Evolutionary conservation across 2,329 filamentous ascomycete genomes (phyloP).

Genomic region (Sporothrix mexicana): DNA sequence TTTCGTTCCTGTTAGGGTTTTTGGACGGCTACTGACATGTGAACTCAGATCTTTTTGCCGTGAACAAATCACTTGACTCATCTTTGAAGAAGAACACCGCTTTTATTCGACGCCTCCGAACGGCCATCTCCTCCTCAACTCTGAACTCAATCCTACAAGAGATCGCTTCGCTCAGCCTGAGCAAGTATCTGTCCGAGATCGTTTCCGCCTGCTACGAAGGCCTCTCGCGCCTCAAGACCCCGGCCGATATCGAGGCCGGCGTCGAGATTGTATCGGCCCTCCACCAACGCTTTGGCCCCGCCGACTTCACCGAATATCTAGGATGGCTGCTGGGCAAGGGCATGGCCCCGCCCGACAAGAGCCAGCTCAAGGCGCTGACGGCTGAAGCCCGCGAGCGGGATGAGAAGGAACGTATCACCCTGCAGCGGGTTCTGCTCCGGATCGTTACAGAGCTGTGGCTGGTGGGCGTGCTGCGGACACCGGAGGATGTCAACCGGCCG

Average conservation of each 20-base stretch:
- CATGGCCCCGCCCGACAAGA: slow-evolving; percentile 87
- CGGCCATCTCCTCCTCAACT: slow-evolving; percentile 80
- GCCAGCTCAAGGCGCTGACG: slow-evolving; percentile 75
- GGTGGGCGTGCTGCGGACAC: slow-evolving; percentile 81
- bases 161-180: slow-evolving; percentile 85
- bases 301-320: slow-evolving; percentile 88
- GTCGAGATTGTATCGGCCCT: slow-evolving; percentile 94
- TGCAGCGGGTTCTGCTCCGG: slow-evolving; percentile 84
- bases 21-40: background rate
- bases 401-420: slow-evolving; percentile 87
- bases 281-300: slow-evolving; percentile 90
- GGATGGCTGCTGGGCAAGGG: slow-evolving; percentile 93
- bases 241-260: slow-evolving; percentile 88
- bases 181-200: slow-evolving; percentile 97
- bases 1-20: background rate
- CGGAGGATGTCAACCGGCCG: slow-evolving; percentile 69
- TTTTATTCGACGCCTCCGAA: slow-evolving; percentile 95
- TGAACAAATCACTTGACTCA: slow-evolving; percentile 84
- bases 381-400: slow-evolving; percentile 89
- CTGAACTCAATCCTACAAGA: slow-evolving; percentile 86
- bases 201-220: slow-evolving; percentile 96
- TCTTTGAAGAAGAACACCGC: slow-evolving; percentile 98
- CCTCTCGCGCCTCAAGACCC: slow-evolving; percentile 86
- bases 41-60: slow-evolving; percentile 72
- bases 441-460: slow-evolving; percentile 97